Evolutionary conservation across 352 stramenopile genomes (phyloP), one percentile per base, ranked within the genome.

Genomic region (Phytophthora litchii): DNA sequence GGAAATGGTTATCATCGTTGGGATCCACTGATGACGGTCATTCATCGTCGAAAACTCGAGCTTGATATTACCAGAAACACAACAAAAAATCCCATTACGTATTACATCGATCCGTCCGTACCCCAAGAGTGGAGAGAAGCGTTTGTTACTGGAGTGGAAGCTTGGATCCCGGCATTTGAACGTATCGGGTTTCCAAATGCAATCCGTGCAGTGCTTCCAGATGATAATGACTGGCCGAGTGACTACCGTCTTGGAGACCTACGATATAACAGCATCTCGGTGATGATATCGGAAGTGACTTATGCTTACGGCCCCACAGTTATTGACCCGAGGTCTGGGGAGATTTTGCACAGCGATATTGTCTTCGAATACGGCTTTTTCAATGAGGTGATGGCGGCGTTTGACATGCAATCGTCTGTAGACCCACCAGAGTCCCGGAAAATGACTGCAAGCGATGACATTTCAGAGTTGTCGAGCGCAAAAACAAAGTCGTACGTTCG

Each of bases 311-410:
- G 82, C 0, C 82, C 85, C 5, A 72, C 61, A 0, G 64, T 93
- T n/a, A 75, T 87, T 14, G 86, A 96, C 48, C 84, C 86, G 12
- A 77, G 87, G 8, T 92, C 72, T 4, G 85, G 89, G 0, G 88
- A 97, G 72, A 97, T 96, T 27, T 64, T 97, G 7, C 80, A 92
- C 65, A 93, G 82, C 51, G 80, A 91, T 50, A 95, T 96, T 49
- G 67, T 86, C 8, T 93, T 96, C 25, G 86, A 92, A 48, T 91
- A 91, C 54, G 87, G 86, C 0, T 97, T 94, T 67, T 87, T 96
- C 54, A 75, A 94, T 25, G 71, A 74, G 19, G 86, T 78, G 1
- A 74, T 92, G 45, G 12, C 48, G 5, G 69, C 84, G 34, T 89
- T 92, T 32, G 72, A 83, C 42, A 6, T 83, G 14, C 54, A 61